Evolutionary conservation across 768 basidiomycete species (phyloP), one percentile per base, ranked within the genome.

Genomic region (Leccinum subgranulosum): DNA sequence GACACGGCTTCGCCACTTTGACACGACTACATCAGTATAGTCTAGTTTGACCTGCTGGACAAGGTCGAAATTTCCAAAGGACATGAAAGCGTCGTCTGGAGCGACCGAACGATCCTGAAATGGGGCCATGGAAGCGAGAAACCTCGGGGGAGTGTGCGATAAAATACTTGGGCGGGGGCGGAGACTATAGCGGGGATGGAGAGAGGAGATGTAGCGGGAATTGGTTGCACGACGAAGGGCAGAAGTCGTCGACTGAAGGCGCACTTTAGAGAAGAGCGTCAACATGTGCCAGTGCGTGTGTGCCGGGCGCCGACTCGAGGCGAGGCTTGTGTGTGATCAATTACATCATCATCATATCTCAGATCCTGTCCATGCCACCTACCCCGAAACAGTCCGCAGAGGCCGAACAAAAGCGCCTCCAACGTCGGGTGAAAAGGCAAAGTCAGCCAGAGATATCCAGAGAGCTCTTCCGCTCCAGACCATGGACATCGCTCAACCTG

Each of bases 1-100:
- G 51, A 82, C 81, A 60, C 88, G 81, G 63, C 92, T 95, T 66
- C 83, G 81, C 92, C 93, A 97, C 74, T 94, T 96, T 9, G 90
- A 90, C 46, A 96, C 79, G 17, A 78, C 78, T 43, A 95, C 84
- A 58, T 94, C 91, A 10, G 88, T 77, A 54, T 86, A 93, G 62
- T 87, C 86, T 47, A 94, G 77, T 65, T 88, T 84, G 66, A 93
- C 75, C 19, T 82, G 80, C 67, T 86, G 87, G 56, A 94, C 74
- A 39, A 94, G 81, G 74, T 96, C 91, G 67, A 92, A 96, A 69
- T 94, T 90, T 50, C 88, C 91, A 65, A 81, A 84, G 21, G 74
- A 71, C 62, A 81, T 56, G 41, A 49, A 56, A 17, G 54, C 17
- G 29, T 51, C 54, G 9, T 62, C 60, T n/a, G 60, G 28, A 21